Evolutionary conservation across 768 basidiomycete genomes (phyloP).

Genomic region (Phaeotremella fagi): DNA sequence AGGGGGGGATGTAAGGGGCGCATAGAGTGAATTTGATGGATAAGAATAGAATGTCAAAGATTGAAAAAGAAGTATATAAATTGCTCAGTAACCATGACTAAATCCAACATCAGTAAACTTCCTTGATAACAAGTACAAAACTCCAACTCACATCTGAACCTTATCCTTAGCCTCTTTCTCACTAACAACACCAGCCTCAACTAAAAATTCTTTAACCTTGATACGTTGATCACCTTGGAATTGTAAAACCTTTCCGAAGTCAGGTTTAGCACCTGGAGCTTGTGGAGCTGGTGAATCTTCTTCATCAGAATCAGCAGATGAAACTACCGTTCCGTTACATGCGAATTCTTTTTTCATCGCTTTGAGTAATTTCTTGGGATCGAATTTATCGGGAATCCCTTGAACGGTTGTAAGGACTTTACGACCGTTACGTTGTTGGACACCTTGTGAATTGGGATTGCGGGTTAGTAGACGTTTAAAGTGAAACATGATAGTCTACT

Average conservation of each 20-base stretch:
- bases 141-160: slow-evolving; percentile 42
- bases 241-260: slow-evolving; percentile 95
- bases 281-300: slow-evolving; percentile 29
- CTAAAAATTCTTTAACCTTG: slow-evolving; percentile 84
- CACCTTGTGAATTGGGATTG: slow-evolving; percentile 56
- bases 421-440: slow-evolving; percentile 98
- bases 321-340: slow-evolving; percentile 92
- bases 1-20: too few relatives aligned
- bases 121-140: not conserved
- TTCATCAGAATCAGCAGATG: slow-evolving; percentile 41
- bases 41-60: not conserved
- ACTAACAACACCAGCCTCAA: slow-evolving; percentile 52
- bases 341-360: slow-evolving; percentile 99
- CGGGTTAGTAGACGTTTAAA: not conserved
- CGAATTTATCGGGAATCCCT: slow-evolving; percentile 90
- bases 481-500: slow-evolving; percentile 6
- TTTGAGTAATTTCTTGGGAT: slow-evolving; percentile 95
- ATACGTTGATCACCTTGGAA: slow-evolving; percentile 94
- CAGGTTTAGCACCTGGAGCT: slow-evolving; percentile 59
- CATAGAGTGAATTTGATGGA: too few relatives aligned
- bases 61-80: not conserved
- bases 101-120: not conserved
- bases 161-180: slow-evolving; percentile 49
- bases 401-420: slow-evolving; percentile 98
- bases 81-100: slow-evolving; percentile 42